These are phyloP conservation scores for Exsudoporus frostii DNA, from an alignment of 768 basidiomycete species.

Conservation along the genomic window DNA sequence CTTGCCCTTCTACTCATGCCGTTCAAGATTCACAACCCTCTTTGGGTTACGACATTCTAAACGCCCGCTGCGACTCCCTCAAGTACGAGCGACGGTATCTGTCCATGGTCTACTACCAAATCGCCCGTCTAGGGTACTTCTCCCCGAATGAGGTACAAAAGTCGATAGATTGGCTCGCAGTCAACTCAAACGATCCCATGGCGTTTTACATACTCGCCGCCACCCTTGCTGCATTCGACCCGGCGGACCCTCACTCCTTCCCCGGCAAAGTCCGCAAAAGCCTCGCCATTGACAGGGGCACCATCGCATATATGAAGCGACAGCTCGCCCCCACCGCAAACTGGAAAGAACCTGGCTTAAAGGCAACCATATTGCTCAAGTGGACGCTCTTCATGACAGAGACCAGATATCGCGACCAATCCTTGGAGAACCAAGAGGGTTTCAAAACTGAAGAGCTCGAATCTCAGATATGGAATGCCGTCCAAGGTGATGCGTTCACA, in stretches of 20 bases:
- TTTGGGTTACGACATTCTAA: slow-evolving; percentile 65
- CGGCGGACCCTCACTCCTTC: slow-evolving; percentile 51
- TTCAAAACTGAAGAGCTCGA: slow-evolving; percentile 80
- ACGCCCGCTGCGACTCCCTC: slow-evolving; percentile 67
- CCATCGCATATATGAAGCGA: slow-evolving; percentile 57
- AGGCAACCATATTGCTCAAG: slow-evolving; percentile 72
- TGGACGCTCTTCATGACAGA: slow-evolving; percentile 87
- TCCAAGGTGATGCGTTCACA: slow-evolving; percentile 77
- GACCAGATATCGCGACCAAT: slow-evolving; percentile 62
- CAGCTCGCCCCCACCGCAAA: slow-evolving; percentile 48
- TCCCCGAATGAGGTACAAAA: slow-evolving; percentile 56
- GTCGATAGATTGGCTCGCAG: slow-evolving; percentile 68
- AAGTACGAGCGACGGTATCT: slow-evolving; percentile 71
- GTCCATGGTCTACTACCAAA: slow-evolving; percentile 56
- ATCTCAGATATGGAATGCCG: slow-evolving; percentile 75
- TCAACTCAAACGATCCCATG: slow-evolving; percentile 64
- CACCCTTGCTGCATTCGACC: slow-evolving; percentile 63
- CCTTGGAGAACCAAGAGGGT: slow-evolving; percentile 59
- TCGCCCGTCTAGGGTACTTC: slow-evolving; percentile 63
- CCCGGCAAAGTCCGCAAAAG: slow-evolving; percentile 45
- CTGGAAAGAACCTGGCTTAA: slow-evolving; percentile 72
- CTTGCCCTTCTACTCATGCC: slow-evolving; percentile 1
- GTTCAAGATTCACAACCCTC: slow-evolving; percentile 39
- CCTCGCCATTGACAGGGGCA: slow-evolving; percentile 44
- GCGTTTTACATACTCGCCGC: slow-evolving; percentile 66